A percentile compares a stretch with the other conserved stretches of the same genome.
Evolutionary conservation across 805 yeast species (phyloP).

Genomic region (Starmerella apis): DNA sequence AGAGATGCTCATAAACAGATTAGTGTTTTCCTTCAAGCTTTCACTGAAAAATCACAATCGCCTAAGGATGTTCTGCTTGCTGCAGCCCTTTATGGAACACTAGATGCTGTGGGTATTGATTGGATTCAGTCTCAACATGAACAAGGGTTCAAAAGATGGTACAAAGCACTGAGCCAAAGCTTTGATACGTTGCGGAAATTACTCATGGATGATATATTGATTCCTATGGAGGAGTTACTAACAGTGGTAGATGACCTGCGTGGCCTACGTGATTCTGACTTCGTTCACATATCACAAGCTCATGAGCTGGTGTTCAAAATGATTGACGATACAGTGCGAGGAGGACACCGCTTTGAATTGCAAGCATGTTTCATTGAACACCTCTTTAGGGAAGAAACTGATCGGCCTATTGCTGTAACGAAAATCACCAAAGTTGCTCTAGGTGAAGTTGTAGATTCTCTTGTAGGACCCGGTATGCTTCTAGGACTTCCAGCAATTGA

Average conservation of each 20-base stretch:
- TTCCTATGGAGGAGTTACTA: neutral
- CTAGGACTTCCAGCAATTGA: slow-evolving; percentile 1
- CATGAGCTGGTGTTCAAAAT: neutral
- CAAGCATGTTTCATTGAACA: slow-evolving; percentile 20
- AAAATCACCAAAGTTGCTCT: neutral
- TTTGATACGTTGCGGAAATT: slow-evolving; percentile 12
- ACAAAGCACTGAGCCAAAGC: slow-evolving; percentile 12
- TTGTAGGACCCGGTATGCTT: neutral
- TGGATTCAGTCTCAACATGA: slow-evolving; percentile 26
- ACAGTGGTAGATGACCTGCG: slow-evolving; percentile 7
- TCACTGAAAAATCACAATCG: neutral
- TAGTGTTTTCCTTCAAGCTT: neutral
- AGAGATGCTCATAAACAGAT: neutral
- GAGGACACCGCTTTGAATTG: slow-evolving; percentile 10
- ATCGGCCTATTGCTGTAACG: slow-evolving; percentile 21
- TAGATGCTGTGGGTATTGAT: neutral
- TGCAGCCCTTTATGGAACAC: neutral
- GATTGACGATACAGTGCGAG: neutral
- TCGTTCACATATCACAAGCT: neutral
- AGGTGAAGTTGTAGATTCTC: neutral
- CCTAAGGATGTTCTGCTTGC: neutral
- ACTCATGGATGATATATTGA: neutral
- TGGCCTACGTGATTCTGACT: neutral
- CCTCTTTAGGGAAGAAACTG: slow-evolving; percentile 19
- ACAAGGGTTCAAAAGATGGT: slow-evolving; percentile 25